These are phyloP conservation scores for Cystobasidium ongulense DNA, from an alignment of 768 basidiomycete species.

Conservation along the genomic window DNA sequence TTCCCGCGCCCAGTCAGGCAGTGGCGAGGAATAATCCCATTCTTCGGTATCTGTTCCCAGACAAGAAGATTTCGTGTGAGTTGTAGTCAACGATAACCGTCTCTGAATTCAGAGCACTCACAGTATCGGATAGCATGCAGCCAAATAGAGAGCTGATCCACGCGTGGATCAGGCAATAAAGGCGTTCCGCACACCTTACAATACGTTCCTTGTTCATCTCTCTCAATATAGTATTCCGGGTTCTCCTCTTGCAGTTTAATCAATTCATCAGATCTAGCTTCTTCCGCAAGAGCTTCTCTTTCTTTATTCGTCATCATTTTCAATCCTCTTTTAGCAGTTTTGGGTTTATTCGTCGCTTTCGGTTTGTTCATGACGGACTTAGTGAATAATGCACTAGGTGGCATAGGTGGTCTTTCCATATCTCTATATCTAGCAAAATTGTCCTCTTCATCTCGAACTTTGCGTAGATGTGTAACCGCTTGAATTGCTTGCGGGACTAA, in stretches of 20 bases:
- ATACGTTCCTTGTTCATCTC: constrained; percentile 50
- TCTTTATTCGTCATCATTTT: constrained; percentile 9
- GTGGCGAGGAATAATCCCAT: constrained; percentile 72
- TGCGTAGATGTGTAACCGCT: constrained; percentile 30
- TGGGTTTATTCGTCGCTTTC: background rate
- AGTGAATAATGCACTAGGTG: background rate
- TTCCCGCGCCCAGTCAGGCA: constrained; percentile 74
- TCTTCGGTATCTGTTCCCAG: constrained; percentile 58
- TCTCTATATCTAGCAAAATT: constrained; percentile 32
- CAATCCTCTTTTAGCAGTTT: constrained; percentile 14
- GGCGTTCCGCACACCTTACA: constrained; percentile 89
- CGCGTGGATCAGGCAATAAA: constrained; percentile 82
- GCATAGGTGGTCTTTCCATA: constrained; percentile 15
- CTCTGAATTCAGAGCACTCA: constrained; percentile 31
- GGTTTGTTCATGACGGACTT: background rate
- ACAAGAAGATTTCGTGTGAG: background rate
- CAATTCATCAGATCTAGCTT: constrained; percentile 33
- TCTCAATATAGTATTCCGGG: constrained; percentile 8
- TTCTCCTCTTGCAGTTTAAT: constrained; percentile 15
- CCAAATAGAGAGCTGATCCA: constrained; percentile 88
- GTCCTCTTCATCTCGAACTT: constrained; percentile 32
- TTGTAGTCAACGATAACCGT: constrained; percentile 1
- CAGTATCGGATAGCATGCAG: constrained; percentile 71
- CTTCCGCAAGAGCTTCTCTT: constrained; percentile 15
- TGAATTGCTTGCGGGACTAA: background rate